Base-by-base conservation (phyloP, 179 eudicot genomes). In the Silene vulgaris region DNA sequence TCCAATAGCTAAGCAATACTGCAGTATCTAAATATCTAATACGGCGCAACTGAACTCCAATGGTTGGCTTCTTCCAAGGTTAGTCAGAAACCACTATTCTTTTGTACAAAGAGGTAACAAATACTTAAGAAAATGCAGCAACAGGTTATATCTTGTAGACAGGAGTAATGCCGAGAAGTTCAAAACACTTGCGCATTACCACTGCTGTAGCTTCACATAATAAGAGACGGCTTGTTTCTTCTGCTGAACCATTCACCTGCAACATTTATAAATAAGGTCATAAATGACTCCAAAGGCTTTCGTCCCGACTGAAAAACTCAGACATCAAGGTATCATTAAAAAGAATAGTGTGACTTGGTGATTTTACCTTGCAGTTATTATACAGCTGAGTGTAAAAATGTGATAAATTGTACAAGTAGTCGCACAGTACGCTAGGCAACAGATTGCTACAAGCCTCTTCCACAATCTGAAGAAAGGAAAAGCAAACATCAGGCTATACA, bases 371-470 rank as follows among this genome's bases (percentile, higher is more conserved):
- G 63, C 97, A 93, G 75, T 84, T 86, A 35, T 83, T 68, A 8
- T 40, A 40, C 70, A 91, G 85, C 66, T 75, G 74, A 40, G 92
- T 81, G 86, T 84, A 88, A 71, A 67, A 30, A 68, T 89, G 85
- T 2, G 97, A 88, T 68, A 89, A 78, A 72, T 84, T 79, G 70
- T 91, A 88, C 23, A 93, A 80, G 81, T 91, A 93, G 81, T 89
- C 90, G 62, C 98, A 89, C 69, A 91, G 43, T 19, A 85, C 77
- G 69, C 89, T 88, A 52, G 95, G 96, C 65, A 89, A 77, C 23
- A 91, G 87, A 83, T 79, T 86, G 75, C 79, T 84, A 79, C 90
- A 84, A 56, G 97, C 89, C 57, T 87, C 96, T 79, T 91, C 92
- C 40, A 93, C 91, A 74, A 84, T 65, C 98, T 91, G 87, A 56